Base-by-base conservation (phyloP, 2,329 filamentous ascomycete species). In the Leptographium galeiforme region DNA sequence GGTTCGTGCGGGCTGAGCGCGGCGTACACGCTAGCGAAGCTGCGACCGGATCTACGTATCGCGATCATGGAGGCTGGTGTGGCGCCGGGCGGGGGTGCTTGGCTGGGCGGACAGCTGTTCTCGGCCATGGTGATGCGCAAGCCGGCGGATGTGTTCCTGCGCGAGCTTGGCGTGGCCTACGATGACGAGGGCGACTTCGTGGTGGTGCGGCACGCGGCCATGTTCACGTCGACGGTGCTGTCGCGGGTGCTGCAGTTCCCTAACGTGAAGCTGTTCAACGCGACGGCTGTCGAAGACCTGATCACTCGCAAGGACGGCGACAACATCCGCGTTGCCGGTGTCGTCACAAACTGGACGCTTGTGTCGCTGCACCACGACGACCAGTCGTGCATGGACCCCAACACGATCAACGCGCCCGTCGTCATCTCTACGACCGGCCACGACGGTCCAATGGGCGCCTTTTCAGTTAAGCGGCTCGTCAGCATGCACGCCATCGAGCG, bases 191-290 rank as follows among this genome's bases (percentile, higher is more conserved):
- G 86, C 51, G 79, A 86, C 71, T 93, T 85, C 61, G 89, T 96
- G 14, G 88, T 95, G 1, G 89, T 95, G 67, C 94, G 93, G 80
- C 89, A 95, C 70, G 89, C 90, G 38, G 87, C 89, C 0, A 78
- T 95, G 57, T 95, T 95, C 75, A 96, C 89, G 36, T 88, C 84
- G 56, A 95, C 89, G 32, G 74, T 96, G 55, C 73, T 96, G 62
- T 85, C 84, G 65, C 85, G 85, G 70, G 89, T 96, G 11, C 74
- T 96, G 51, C 71, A 78, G 56, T 87, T 94, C 73, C 86, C 87
- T 58, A 95, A 96, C 70, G 80, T 95, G 64, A 96, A 96, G 79
- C 82, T 96, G 57, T 96, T 95, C 81, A 96, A 96, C 67, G 89
- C 89, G 40, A 95, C 90, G 39, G 78, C 85, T 19, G 89, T 96